phyloP scores from a whole-genome alignment of 371 early-diverging fungal species.

The Actinomortierella ambigua region DNA sequence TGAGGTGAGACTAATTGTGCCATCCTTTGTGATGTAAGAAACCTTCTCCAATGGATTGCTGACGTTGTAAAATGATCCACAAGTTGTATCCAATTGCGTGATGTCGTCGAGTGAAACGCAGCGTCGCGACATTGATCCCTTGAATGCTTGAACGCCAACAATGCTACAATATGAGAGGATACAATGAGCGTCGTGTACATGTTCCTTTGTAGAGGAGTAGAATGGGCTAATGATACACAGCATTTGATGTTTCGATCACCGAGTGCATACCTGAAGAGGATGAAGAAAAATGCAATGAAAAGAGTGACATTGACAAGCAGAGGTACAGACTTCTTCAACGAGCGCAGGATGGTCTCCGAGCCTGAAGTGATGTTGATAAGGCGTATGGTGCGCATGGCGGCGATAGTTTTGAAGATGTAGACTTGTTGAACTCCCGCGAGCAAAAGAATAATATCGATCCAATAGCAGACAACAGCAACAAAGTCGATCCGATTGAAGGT shows the following conservation, averaged over 20 bases:
- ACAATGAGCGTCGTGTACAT: too few species aligned
- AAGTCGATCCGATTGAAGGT: slow-evolving; percentile 74
- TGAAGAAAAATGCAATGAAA: slow-evolving; percentile 68
- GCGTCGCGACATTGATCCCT: slow-evolving; percentile 64
- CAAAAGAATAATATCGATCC: slow-evolving; percentile 59
- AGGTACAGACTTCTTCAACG: slow-evolving; percentile 67
- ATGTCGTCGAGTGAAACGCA: slow-evolving; percentile 46
- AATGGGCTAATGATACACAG: too few species aligned
- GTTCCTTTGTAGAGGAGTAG: too few species aligned
- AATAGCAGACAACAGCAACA: slow-evolving; percentile 60
- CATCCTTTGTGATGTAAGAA: slow-evolving; percentile 12
- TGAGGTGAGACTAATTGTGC: slow-evolving; percentile 22
- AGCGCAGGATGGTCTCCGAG: slow-evolving; percentile 62
- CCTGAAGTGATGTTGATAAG: slow-evolving; percentile 67
- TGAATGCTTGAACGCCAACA: slow-evolving; percentile 69
- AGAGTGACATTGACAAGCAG: slow-evolving; percentile 62
- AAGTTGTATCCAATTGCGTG: not conserved
- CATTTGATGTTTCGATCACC: not conserved
- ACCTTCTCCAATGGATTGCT: not conserved
- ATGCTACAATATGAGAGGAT: slow-evolving; percentile 42
- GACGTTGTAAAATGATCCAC: slow-evolving; percentile 30
- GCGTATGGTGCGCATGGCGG: slow-evolving; percentile 61
- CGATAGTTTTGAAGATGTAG: slow-evolving; percentile 60
- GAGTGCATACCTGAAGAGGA: slow-evolving; percentile 60
- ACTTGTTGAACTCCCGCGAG: slow-evolving; percentile 49